Evolutionary conservation across 2,329 filamentous ascomycete species (phyloP).

Genomic region (Neofusicoccum cordaticola): DNA sequence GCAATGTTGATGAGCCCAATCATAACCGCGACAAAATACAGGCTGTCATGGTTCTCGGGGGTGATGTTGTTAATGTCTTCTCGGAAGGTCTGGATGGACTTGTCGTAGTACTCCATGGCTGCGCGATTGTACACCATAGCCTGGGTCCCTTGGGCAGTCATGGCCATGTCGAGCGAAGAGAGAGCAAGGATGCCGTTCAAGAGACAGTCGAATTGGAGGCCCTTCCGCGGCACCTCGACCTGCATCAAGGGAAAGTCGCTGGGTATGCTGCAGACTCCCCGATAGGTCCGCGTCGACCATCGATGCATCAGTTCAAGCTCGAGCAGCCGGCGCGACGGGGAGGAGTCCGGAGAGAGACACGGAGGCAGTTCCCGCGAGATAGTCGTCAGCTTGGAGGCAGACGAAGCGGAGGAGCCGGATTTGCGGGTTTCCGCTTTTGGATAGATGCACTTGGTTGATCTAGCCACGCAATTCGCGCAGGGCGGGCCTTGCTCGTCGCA

Average conservation of each 20-base stretch:
- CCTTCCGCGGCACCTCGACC: slow-evolving; percentile 18
- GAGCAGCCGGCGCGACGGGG: slow-evolving; percentile 25
- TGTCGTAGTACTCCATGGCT: slow-evolving; percentile 37
- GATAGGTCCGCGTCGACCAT: slow-evolving; percentile 49
- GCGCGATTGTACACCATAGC: slow-evolving; percentile 28
- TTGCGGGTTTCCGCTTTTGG: neutral
- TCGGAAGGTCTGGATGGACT: slow-evolving; percentile 33
- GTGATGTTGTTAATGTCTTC: slow-evolving; percentile 28
- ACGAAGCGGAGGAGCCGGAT: neutral
- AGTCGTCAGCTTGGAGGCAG: neutral
- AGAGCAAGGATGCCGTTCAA: neutral
- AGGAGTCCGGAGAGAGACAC: neutral
- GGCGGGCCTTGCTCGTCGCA: slow-evolving; percentile 40
- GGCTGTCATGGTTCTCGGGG: slow-evolving; percentile 27
- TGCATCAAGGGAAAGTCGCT: slow-evolving; percentile 38
- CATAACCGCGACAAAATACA: slow-evolving; percentile 22
- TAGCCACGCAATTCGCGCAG: slow-evolving; percentile 34
- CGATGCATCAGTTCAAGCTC: slow-evolving; percentile 55
- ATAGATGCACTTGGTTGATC: slow-evolving; percentile 17
- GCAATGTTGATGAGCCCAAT: neutral
- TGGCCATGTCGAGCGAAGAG: slow-evolving; percentile 29
- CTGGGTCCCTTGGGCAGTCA: slow-evolving; percentile 13
- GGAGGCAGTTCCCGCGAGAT: neutral
- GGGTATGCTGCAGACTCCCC: slow-evolving; percentile 38
- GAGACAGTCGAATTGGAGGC: neutral